Evolutionary conservation across 192 early-diverging fungal genomes (phyloP).

Genomic region (Coemansia sp.): DNA sequence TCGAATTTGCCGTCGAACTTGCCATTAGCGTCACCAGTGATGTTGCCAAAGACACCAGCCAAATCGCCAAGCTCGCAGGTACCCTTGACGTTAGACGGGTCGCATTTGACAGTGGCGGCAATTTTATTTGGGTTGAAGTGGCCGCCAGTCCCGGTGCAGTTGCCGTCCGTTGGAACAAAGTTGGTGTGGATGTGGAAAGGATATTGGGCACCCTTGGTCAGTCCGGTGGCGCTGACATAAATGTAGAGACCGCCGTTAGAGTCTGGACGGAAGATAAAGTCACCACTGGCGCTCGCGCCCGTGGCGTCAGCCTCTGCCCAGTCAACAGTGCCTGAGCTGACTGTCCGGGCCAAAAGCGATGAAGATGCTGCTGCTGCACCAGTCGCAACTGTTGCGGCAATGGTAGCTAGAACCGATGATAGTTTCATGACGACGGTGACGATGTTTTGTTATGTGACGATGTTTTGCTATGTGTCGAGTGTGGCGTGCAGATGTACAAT

Average conservation of each 20-base stretch:
- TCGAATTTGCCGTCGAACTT: conserved; percentile 20
- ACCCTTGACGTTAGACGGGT: conserved; percentile 13
- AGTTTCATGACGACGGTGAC: too few relatives aligned
- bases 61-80: conserved; percentile 65
- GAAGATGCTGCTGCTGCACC: background rate
- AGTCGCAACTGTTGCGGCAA: background rate
- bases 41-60: conserved; percentile 58
- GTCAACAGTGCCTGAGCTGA: conserved; percentile 7
- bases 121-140: conserved; percentile 45
- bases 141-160: conserved; percentile 56
- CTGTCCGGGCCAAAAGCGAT: background rate
- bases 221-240: conserved; percentile 30
- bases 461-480: background rate
- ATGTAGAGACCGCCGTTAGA: conserved; percentile 29
- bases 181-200: conserved; percentile 54
- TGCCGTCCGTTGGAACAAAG: conserved; percentile 39
- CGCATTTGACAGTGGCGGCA: conserved; percentile 36
- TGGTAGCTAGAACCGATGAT: background rate
- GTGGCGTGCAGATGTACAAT: too few relatives aligned
- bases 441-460: too few relatives aligned
- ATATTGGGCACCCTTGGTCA: conserved; percentile 28
- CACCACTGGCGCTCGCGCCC: conserved; percentile 14
- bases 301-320: conserved; percentile 21
- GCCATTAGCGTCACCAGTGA: conserved; percentile 38
- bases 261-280: conserved; percentile 24